Evolutionary conservation across 2,329 filamentous ascomycete genomes (phyloP).

Genomic region (Botrytis squamosa): DNA sequence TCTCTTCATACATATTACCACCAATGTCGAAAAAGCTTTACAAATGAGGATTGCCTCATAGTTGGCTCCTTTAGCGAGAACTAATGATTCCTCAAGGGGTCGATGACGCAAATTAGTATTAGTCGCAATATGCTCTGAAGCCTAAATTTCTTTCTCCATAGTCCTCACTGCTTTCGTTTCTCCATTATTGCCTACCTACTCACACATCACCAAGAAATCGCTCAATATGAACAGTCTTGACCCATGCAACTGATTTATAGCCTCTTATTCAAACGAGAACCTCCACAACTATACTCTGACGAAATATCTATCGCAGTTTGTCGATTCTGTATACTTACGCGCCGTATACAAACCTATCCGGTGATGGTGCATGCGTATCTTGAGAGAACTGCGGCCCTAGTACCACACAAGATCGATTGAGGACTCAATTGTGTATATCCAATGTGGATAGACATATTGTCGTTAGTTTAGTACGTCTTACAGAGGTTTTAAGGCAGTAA

Average conservation of each 20-base stretch:
- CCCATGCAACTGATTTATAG: not conserved
- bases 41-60: not conserved
- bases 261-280: not conserved
- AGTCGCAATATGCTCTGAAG: not conserved
- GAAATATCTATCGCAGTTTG: not conserved
- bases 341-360: not conserved
- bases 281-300: not conserved
- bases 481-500: not conserved
- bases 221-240: not conserved
- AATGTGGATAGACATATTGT: not conserved
- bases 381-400: not conserved
- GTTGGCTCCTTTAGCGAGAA: not conserved
- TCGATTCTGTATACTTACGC: not conserved
- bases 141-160: not conserved
- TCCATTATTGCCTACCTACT: not conserved
- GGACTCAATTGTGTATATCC: not conserved
- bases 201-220: not conserved
- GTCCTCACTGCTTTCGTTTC: not conserved
- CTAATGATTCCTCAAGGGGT: not conserved
- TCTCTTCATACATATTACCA: not conserved
- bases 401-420: not conserved
- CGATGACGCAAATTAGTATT: not conserved
- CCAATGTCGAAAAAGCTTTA: not conserved
- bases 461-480: not conserved
- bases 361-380: not conserved